These are phyloP conservation scores for Dactylellina sp. DNA, from an alignment of 2,329 filamentous ascomycete species.

Conservation along the genomic window DNA sequence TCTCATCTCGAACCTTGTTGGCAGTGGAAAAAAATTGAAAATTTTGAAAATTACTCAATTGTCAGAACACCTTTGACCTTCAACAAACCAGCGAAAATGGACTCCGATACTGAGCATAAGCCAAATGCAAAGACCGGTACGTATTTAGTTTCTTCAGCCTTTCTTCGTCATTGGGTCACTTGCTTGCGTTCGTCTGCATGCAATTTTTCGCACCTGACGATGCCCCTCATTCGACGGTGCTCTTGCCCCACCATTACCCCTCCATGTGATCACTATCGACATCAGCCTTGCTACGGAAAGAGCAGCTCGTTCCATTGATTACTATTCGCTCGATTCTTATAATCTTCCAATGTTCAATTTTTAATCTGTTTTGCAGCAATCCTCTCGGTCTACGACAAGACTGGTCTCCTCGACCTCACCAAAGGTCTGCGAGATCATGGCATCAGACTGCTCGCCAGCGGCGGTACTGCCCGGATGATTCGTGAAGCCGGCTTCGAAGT, in stretches of 20 bases:
- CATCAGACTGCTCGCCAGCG: conserved; percentile 92
- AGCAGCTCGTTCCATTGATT: not conserved
- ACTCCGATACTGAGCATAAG: conserved; percentile 40
- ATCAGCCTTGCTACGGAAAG: conserved; percentile 26
- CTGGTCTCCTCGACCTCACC: conserved; percentile 88
- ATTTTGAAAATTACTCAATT: conserved; percentile 9
- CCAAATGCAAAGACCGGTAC: conserved; percentile 44
- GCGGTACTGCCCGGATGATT: conserved; percentile 95
- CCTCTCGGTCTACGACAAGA: conserved; percentile 99
- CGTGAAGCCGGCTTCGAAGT: conserved; percentile 95
- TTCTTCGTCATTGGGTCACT: not conserved
- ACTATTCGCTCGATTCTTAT: not conserved
- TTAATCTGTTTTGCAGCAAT: conserved; percentile 74
- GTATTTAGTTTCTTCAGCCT: conserved; percentile 12
- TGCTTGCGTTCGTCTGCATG: not conserved
- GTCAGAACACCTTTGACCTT: no score
- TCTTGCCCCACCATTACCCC: conserved; percentile 47
- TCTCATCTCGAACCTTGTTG: conserved; percentile 2
- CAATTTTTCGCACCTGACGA: conserved; percentile 14
- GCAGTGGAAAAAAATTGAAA: conserved; percentile 1
- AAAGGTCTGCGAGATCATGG: conserved; percentile 89
- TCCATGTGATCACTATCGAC: conserved; percentile 47
- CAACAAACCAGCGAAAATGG: conserved; percentile 25
- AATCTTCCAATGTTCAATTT: not conserved
- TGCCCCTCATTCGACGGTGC: conserved; percentile 37